Evolutionary conservation across 371 early-diverging fungal species (phyloP).

Genomic region (Rhizopus delemar): DNA sequence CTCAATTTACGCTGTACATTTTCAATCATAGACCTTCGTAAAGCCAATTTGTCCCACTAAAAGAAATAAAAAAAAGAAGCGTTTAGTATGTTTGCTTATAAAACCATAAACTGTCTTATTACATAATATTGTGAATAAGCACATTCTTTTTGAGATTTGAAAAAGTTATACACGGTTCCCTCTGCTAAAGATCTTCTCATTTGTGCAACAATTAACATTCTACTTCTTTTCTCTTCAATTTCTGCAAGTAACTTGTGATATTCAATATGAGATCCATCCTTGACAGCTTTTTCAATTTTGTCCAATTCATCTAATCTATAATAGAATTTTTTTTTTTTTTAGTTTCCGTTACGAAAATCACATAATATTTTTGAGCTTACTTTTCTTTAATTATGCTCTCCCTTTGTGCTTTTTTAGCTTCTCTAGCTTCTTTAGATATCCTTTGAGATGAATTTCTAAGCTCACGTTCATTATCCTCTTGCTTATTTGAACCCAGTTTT

Average conservation of each 20-base stretch:
- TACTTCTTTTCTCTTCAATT: slow-evolving; percentile 27
- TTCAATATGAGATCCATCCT: slow-evolving; percentile 31
- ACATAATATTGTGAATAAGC: slow-evolving; percentile 37
- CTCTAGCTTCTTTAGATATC: slow-evolving; percentile 27
- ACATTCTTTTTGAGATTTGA: slow-evolving; percentile 25
- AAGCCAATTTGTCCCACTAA: slow-evolving; percentile 35
- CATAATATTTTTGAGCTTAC: slow-evolving; percentile 8
- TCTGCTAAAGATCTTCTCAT: slow-evolving; percentile 29
- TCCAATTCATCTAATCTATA: slow-evolving; percentile 32
- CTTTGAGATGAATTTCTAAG: slow-evolving; percentile 24
- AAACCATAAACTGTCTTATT: slow-evolving; percentile 2
- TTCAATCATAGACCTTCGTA: slow-evolving; percentile 36
- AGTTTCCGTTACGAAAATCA: no score
- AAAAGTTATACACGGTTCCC: slow-evolving; percentile 21
- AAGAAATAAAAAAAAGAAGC: background rate
- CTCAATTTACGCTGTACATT: slow-evolving; percentile 35
- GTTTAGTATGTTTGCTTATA: background rate
- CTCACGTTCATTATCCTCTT: slow-evolving; percentile 31
- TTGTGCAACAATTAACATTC: slow-evolving; percentile 21
- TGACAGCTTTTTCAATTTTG: slow-evolving; percentile 31
- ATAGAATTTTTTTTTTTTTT: no score
- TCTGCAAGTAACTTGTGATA: slow-evolving; percentile 28
- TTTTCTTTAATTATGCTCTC: slow-evolving; percentile 26
- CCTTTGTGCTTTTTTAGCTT: slow-evolving; percentile 28
- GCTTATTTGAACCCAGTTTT: no score